Evolutionary conservation across 176 grass and related monocot species (phyloP), one percentile per base, ranked within the genome.

Genomic region (Elaeis guineensis): DNA sequence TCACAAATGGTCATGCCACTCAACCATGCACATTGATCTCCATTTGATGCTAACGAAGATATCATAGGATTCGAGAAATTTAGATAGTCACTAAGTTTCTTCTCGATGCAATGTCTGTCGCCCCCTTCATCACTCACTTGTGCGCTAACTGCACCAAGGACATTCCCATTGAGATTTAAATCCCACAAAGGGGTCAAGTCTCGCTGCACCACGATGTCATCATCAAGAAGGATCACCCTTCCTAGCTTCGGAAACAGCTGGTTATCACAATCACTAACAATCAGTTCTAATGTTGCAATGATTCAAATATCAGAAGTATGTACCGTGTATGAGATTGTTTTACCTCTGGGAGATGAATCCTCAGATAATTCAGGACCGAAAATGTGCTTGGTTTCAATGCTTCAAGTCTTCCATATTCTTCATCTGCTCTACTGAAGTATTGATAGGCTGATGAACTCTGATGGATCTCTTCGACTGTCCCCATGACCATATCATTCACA

Each of bases 281-380:
- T 12, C 59, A 63, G 50, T 52, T 61, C 57, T 59, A 52, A 61
- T 1, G n/a, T 18, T 15, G 51, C 44, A 51, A 28, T 4, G 49
- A 63, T n/a, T 49, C 19, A 44, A 44, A 44, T 44, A 44, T 44
- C 35, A 14, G 35, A 44, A 44, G 35, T 44, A 20, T 21, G 54
- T 18, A 20, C 5, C 1, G n/a, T 56, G n/a, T 11, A 14, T 20
- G 21, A 20, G 21, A 66, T 16, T 17, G 25, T 16, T 51, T 88
- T 80, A 98, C 94, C 85, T 86, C 81, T 15, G 94, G 88, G 19
- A 98, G 87, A 89, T 98, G 88, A 49, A 98, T 89, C 77, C 82
- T 86, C 51, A 98, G 63, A 61, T 98, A 98, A 76, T 92, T 92
- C 49, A 98, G 67, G 6, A 81, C 65, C 17, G 83, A 95, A 62